These are phyloP conservation scores for Leucosporidium scottii DNA, from an alignment of 768 basidiomycete genomes.

Conservation along the genomic window DNA sequence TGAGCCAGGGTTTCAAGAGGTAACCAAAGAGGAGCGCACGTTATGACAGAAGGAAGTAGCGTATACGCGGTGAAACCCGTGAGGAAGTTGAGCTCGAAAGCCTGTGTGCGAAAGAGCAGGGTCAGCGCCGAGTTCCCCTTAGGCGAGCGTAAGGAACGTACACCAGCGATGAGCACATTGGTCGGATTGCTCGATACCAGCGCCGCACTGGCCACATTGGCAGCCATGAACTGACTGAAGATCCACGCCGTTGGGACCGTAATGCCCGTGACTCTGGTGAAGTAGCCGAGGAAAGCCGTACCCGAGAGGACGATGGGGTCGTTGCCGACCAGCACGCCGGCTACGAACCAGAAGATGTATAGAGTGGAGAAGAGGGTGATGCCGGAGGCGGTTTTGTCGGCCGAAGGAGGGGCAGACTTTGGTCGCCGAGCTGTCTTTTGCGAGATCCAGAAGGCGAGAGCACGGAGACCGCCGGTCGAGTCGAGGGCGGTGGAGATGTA, in stretches of 20 bases:
- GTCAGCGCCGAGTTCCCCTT: neutral
- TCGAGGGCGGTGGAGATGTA: conserved; percentile 91
- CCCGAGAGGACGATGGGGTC: conserved; percentile 87
- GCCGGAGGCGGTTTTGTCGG: conserved; percentile 27
- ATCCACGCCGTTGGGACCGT: conserved; percentile 43
- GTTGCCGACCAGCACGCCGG: conserved; percentile 79
- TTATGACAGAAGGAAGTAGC: conserved; percentile 65
- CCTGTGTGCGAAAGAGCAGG: conserved; percentile 7
- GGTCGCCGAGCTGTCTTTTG: conserved; percentile 44
- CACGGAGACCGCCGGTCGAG: conserved; percentile 74
- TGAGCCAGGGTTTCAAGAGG: conserved; percentile 60
- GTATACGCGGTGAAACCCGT: conserved; percentile 42
- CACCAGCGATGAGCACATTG: conserved; percentile 81
- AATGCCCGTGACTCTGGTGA: conserved; percentile 59
- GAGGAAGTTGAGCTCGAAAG: conserved; percentile 36
- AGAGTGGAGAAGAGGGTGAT: conserved; percentile 18
- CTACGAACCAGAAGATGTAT: conserved; percentile 43
- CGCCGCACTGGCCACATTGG: conserved; percentile 50
- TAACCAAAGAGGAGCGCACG: conserved; percentile 22
- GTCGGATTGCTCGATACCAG: conserved; percentile 86
- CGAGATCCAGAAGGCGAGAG: conserved; percentile 82
- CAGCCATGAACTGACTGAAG: conserved; percentile 46
- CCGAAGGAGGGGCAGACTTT: conserved; percentile 10
- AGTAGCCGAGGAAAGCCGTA: conserved; percentile 82
- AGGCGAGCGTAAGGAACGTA: neutral